phyloP scores from a whole-genome alignment of 2,329 filamentous ascomycete genomes.

The Fusarium globosum region DNA sequence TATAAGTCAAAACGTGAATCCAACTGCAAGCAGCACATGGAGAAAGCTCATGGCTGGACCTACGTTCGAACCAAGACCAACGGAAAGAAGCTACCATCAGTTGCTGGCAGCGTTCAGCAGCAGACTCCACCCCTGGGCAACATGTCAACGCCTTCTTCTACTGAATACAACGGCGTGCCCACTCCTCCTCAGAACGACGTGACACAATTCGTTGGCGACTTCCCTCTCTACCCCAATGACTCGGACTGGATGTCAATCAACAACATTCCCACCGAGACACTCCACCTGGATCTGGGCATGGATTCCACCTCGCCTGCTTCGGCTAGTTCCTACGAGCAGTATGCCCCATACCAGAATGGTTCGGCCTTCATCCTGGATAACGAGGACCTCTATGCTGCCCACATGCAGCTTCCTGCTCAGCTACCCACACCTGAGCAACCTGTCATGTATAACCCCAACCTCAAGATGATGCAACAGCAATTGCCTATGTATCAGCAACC shows the following conservation, averaged over 20 bases:
- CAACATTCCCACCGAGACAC: conserved; percentile 46
- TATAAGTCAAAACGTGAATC: conserved; percentile 97
- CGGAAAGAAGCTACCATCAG: conserved; percentile 68
- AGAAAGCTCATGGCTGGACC: conserved; percentile 92
- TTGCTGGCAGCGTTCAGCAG: conserved; percentile 60
- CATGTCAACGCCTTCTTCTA: conserved; percentile 71
- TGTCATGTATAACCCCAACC: conserved; percentile 51
- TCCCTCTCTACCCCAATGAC: conserved; percentile 61
- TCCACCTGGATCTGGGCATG: conserved; percentile 56
- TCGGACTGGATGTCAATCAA: conserved; percentile 58
- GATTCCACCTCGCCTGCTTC: conserved; percentile 55
- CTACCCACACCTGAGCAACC: conserved; percentile 50
- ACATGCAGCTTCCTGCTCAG: conserved; percentile 66
- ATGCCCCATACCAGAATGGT: conserved; percentile 70
- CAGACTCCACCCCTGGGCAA: conserved; percentile 70
- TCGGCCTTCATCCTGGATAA: conserved; percentile 70
- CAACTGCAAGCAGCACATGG: conserved; percentile 99
- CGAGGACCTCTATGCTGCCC: conserved; percentile 71
- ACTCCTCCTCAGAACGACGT: conserved; percentile 67
- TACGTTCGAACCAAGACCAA: conserved; percentile 95
- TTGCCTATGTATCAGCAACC: conserved; percentile 51
- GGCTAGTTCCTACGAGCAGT: conserved; percentile 59
- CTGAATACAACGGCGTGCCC: conserved; percentile 60
- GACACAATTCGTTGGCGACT: conserved; percentile 53
- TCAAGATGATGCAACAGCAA: conserved; percentile 57